A percentile compares a stretch with the other conserved stretches of the same genome.
Conservation (phyloP, 2,329 filamentous ascomycete genomes). For the Aspergillus vadensis region DNA sequence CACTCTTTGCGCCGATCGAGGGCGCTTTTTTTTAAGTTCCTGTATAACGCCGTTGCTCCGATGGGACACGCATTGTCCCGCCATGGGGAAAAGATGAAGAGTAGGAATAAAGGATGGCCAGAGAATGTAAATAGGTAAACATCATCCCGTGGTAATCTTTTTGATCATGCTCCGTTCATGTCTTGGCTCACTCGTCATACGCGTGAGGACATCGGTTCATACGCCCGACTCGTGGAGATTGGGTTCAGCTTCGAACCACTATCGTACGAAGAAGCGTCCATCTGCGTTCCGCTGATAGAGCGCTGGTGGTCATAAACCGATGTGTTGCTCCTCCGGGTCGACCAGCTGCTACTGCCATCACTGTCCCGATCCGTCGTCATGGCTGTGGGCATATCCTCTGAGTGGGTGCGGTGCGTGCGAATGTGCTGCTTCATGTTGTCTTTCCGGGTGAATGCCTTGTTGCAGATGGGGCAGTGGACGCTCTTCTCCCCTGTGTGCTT, state of each 20-base stretch:
- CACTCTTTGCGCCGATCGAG: conserved; percentile 4
- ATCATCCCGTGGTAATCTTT: no score
- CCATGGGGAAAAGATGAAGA: background rate
- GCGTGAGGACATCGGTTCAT: conserved; percentile 13
- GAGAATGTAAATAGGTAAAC: background rate
- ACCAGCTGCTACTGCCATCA: conserved; percentile 16
- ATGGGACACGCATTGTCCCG: background rate
- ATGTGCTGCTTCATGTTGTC: conserved; percentile 72
- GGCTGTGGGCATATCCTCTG: conserved; percentile 34
- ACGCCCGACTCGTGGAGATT: conserved; percentile 15
- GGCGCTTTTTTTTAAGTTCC: conserved; percentile 4
- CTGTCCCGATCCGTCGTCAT: conserved; percentile 16
- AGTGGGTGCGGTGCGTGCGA: conserved; percentile 55
- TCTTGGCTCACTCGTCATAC: conserved; percentile 9
- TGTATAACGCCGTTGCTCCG: conserved; percentile 10
- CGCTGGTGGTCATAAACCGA: conserved; percentile 21
- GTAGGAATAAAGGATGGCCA: background rate
- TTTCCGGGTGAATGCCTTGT: conserved; percentile 68
- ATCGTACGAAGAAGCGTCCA: conserved; percentile 17
- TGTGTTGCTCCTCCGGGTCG: conserved; percentile 13
- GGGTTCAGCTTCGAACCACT: conserved; percentile 14
- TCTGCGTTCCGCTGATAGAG: conserved; percentile 17
- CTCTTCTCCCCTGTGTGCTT: conserved; percentile 70
- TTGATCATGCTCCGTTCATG: background rate
- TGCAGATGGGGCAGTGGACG: conserved; percentile 67